Evolutionary conservation across 495 filamentous ascomycete species (phyloP).

Genomic region (Monascus purpureus): DNA sequence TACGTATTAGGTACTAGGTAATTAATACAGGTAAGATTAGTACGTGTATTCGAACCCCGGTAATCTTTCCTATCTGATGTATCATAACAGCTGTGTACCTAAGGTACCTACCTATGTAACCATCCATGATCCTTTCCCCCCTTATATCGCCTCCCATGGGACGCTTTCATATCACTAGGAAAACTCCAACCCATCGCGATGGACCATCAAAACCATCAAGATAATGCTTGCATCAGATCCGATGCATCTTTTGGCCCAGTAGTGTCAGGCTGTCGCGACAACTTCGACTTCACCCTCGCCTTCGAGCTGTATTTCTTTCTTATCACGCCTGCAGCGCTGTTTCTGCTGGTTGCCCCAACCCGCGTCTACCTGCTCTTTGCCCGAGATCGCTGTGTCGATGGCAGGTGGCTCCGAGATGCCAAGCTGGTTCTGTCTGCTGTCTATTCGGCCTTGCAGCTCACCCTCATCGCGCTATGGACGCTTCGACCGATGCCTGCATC

Average conservation of each 20-base stretch:
- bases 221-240: too few species aligned
- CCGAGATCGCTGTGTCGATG: neutral
- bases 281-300: constrained; percentile 47
- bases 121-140: too few species aligned
- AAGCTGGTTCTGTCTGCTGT: constrained; percentile 26
- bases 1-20: too few species aligned
- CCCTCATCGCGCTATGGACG: constrained; percentile 35
- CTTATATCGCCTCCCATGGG: too few species aligned
- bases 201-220: too few species aligned
- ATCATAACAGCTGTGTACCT: too few species aligned
- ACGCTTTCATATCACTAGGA: too few species aligned
- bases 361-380: constrained; percentile 27
- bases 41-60: too few species aligned
- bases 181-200: too few species aligned
- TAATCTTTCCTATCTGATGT: too few species aligned
- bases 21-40: too few species aligned
- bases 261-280: constrained; percentile 22
- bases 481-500: constrained; percentile 16
- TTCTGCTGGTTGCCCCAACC: constrained; percentile 32
- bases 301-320: constrained; percentile 44
- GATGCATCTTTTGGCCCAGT: neutral
- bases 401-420: constrained; percentile 14
- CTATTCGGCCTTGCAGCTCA: constrained; percentile 32
- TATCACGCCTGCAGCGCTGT: constrained; percentile 31
- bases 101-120: too few species aligned